phyloP scores from a whole-genome alignment of 2,329 filamentous ascomycete genomes.

The Tolypocladium paradoxum region DNA sequence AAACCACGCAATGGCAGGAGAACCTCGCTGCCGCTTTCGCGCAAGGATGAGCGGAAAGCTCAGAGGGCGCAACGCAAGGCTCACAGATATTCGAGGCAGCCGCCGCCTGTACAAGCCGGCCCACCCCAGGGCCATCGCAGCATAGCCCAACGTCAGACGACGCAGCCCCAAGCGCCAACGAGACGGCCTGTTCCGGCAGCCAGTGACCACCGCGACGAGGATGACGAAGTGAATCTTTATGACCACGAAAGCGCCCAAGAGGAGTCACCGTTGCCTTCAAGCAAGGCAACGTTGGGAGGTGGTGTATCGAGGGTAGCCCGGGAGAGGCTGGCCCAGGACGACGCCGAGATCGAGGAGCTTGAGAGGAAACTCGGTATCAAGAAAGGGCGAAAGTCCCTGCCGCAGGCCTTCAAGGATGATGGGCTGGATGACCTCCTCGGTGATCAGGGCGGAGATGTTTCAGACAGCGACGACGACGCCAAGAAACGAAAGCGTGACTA shows the following conservation, averaged over 20 bases:
- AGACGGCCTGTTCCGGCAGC: not conserved
- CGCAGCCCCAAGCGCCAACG: not conserved
- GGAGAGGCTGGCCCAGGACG: slow-evolving; percentile 65
- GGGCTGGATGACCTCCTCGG: slow-evolving; percentile 71
- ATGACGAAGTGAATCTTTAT: slow-evolving; percentile 6
- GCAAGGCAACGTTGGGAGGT: slow-evolving; percentile 15
- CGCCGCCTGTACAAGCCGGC: not conserved
- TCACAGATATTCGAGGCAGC: slow-evolving; percentile 15
- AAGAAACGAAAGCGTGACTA: slow-evolving; percentile 50
- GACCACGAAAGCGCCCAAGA: slow-evolving; percentile 10
- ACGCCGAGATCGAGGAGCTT: slow-evolving; percentile 76
- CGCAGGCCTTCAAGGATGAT: slow-evolving; percentile 68
- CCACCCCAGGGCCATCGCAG: not conserved
- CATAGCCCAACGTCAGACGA: not conserved
- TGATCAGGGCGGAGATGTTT: slow-evolving; percentile 40
- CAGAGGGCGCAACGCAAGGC: slow-evolving; percentile 52
- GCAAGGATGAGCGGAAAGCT: slow-evolving; percentile 58
- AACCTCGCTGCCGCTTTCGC: slow-evolving; percentile 13
- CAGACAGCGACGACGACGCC: slow-evolving; percentile 43
- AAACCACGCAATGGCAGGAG: not conserved
- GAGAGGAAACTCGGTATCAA: slow-evolving; percentile 81
- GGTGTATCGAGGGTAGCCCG: slow-evolving; percentile 10
- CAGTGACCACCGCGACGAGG: slow-evolving; percentile 1
- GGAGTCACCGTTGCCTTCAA: slow-evolving; percentile 14
- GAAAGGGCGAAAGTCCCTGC: slow-evolving; percentile 62